phyloP scores from a whole-genome alignment of 2,329 filamentous ascomycete species.

The Lachnellula occidentalis region DNA sequence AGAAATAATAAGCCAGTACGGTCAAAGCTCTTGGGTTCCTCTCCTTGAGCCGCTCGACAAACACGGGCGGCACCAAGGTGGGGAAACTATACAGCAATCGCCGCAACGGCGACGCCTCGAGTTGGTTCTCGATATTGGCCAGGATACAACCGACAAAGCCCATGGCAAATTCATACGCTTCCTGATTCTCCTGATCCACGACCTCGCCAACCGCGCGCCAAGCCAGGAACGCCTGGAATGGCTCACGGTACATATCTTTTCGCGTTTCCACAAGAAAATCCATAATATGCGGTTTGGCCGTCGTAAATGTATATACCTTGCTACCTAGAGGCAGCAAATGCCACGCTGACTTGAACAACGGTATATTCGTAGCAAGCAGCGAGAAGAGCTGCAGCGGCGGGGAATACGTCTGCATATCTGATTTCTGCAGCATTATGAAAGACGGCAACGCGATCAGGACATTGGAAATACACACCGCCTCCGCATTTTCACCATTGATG shows the following conservation, averaged over 20 bases:
- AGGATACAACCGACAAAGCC: constrained; percentile 10
- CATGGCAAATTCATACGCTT: constrained; percentile 7
- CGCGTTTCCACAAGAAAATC: neutral
- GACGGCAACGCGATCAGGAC: constrained; percentile 5
- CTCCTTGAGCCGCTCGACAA: constrained; percentile 5
- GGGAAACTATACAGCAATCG: constrained; percentile 6
- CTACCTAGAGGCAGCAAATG: neutral
- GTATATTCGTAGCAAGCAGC: constrained; percentile 1
- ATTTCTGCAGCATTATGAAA: constrained; percentile 5
- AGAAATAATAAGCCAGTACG: constrained; percentile 27
- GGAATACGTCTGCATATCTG: constrained; percentile 2
- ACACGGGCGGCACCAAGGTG: neutral
- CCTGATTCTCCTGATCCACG: constrained; percentile 3
- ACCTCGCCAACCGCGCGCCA: constrained; percentile 2
- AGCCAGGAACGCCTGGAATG: neutral
- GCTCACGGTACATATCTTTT: neutral
- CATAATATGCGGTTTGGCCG: neutral
- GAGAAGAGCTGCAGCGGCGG: constrained; percentile 11
- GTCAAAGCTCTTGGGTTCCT: constrained; percentile 10
- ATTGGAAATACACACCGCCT: constrained; percentile 5
- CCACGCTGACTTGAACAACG: constrained; percentile 4
- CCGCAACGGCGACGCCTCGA: neutral
- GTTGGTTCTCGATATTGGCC: neutral
- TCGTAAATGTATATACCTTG: neutral
- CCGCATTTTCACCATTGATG: constrained; percentile 3